Base-by-base conservation (phyloP, 176 grass and related monocot genomes). In the Poa pratensis region DNA sequence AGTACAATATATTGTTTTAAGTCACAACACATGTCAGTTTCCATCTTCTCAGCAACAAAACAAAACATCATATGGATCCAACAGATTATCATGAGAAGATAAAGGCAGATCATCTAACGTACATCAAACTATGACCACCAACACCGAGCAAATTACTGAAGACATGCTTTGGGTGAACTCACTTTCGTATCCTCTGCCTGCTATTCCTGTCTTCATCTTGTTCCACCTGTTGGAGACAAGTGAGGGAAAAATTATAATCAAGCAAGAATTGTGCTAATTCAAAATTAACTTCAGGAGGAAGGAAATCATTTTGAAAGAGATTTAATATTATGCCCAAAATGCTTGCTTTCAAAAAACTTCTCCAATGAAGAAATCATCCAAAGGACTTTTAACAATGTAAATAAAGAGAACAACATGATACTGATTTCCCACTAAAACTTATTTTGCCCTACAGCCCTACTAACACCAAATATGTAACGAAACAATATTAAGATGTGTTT, bases 201-300 rank as follows among this genome's bases (percentile, higher is more conserved):
- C 20, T 37, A 35, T 51, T 62, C 12, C 10, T 78, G 6, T 90
- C 79, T 7, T 90, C 88, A 10, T 90, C 83, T 55, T 82, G 71
- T 61, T 90, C 88, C 34, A 90, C 83, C 88, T 90, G 54, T 57
- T 24, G 34, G 3, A 60, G 19, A 65, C 5, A 63, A 10, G 53
- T 0, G 76, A 81, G 2, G 75, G 59, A 76, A 12, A 81, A 70
- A 23, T 60, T 49, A 30, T n/a, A 80, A 8, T 24, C 3, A 69
- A 78, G 5, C 22, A 61, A 3, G 7, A 78, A 54, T 26, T 60
- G 24, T 43, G 50, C 61, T 60, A 59, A 66, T 77, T 22, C 40
- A 49, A 39, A 60, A 46, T 30, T 14, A 77, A 79, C 64, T 32
- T 48, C 17, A 34, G 37, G 20, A 62, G 52, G 6, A 83, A 15